Conservation (phyloP, 2,329 filamentous ascomycete species). For the Aspergillaceae sp. region DNA sequence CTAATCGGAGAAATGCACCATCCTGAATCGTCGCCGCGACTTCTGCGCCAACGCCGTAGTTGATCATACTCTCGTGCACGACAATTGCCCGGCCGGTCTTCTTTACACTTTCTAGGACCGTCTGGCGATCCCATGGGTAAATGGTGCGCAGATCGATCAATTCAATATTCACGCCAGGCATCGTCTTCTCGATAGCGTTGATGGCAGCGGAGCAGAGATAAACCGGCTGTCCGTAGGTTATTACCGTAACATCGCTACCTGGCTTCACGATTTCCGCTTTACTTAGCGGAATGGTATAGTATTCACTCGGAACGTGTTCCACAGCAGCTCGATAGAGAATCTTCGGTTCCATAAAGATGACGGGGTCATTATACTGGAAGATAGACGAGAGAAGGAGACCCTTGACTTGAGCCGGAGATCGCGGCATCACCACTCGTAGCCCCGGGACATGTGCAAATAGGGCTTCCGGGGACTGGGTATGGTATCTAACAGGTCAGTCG, state of each 20-base stretch:
- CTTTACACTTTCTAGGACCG: slow-evolving; percentile 69
- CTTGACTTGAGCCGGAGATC: slow-evolving; percentile 81
- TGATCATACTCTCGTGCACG: slow-evolving; percentile 88
- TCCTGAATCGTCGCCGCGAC: slow-evolving; percentile 84
- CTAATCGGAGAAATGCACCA: slow-evolving; percentile 71
- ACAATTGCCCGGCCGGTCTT: slow-evolving; percentile 83
- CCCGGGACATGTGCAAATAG: slow-evolving; percentile 85
- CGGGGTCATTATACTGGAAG: slow-evolving; percentile 68
- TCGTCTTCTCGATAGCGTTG: slow-evolving; percentile 62
- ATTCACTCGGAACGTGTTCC: slow-evolving; percentile 74
- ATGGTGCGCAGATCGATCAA: slow-evolving; percentile 81
- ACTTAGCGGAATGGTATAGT: slow-evolving; percentile 75
- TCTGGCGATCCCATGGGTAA: slow-evolving; percentile 83
- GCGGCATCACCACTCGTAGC: slow-evolving; percentile 73
- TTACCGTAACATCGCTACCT: slow-evolving; percentile 70
- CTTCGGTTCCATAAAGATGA: slow-evolving; percentile 91
- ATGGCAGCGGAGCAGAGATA: slow-evolving; percentile 77
- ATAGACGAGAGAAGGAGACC: slow-evolving; percentile 72
- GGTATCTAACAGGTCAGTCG: slow-evolving; percentile 44
- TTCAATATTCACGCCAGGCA: slow-evolving; percentile 64
- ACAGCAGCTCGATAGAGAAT: slow-evolving; percentile 84
- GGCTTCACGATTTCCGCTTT: slow-evolving; percentile 77
- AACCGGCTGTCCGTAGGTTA: slow-evolving; percentile 83
- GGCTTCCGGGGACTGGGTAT: slow-evolving; percentile 81
- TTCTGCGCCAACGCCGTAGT: slow-evolving; percentile 80